Base-by-base conservation (phyloP, 2,329 filamentous ascomycete genomes). In the Nemania abortiva region DNA sequence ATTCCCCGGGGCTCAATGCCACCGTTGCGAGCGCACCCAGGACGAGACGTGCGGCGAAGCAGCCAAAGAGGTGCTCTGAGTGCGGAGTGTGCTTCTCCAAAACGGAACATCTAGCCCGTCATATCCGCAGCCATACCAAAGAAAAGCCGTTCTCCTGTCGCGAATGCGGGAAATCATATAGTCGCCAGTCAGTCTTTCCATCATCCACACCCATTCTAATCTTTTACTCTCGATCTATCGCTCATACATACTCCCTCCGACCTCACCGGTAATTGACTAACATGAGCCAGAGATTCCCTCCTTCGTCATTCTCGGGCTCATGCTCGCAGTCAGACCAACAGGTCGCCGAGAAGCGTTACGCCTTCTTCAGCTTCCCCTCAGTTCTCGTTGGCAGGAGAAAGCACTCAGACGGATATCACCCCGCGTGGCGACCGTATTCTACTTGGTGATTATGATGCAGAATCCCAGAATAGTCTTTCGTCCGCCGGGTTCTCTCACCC, bases 11-110 rank as follows among this genome's bases (percentile, higher is more conserved):
- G 54, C 55, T 64, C 31, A 45, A 67, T 57, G 18, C 60, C 59
- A 57, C 59, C 1, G 56, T 62, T 58, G 50, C 59, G 59, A 60
- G 24, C 34, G 49, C 50, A 37, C 64, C 64, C 10, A 67, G 56
- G 64, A 53, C 68, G 54, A 70, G 60, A 53, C 68, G 68, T 49
- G 27, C 60, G 22, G 42, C 60, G 24, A 70, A 70, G 52, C 68
- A 70, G n/a, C 68, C 64, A 29, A 70, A 70, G 60, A 54, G 50
- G 50, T 70, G 68, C 18, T 63, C 68, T 13, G 68, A 70, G 34
- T 70, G 68, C 60, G 68, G 68, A 60, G 59, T 67, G 42, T 70
- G 68, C 34, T 70, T 70, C 64, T 64, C 68, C 64, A 70, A 70
- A 56, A 70, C 68, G 34, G 68, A 70, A 20, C 68, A 70, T 54